Percentiles rank a stretch among this genome's conserved stretches.
Evolutionary conservation across 1,284 basidiomycete species (phyloP).

Genomic region (Rhodotorula sp.): DNA sequence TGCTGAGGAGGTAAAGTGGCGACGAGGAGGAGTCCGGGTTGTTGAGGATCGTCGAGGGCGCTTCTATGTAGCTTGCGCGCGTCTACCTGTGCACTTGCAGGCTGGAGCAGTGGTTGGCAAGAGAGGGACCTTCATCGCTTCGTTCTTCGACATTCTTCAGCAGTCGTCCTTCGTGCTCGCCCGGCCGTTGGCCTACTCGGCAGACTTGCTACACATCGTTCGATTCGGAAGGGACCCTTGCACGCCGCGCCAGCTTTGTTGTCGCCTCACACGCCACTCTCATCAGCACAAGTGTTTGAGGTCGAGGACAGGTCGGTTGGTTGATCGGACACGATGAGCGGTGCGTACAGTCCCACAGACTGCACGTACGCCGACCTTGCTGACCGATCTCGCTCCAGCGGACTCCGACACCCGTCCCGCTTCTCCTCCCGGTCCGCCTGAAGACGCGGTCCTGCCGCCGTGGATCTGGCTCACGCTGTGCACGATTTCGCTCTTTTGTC

Average conservation of each 20-base stretch:
- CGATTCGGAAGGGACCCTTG: neutral
- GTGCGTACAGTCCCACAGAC: neutral
- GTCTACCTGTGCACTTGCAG: neutral
- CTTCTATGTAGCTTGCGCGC: neutral
- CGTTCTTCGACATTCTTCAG: neutral
- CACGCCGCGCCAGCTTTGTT: neutral
- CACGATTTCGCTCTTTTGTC: constrained; percentile 11
- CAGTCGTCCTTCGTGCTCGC: neutral
- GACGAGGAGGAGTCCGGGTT: neutral
- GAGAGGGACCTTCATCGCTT: neutral
- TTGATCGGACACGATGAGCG: neutral
- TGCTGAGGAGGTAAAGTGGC: neutral
- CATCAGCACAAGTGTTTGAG: neutral
- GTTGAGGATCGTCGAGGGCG: neutral
- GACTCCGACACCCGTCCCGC: neutral
- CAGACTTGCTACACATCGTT: neutral
- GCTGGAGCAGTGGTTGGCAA: neutral
- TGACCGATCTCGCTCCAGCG: neutral
- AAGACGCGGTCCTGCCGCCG: constrained; percentile 17
- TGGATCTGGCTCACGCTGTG: constrained; percentile 36
- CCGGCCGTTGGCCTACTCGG: neutral
- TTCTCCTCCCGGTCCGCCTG: neutral
- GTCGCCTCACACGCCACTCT: neutral
- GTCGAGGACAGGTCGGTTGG: neutral
- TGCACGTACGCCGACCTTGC: no score